Evolutionary conservation across 164 flowering plant species (phyloP), one percentile per base, ranked within the genome.

Genomic region (Buxus sempervirens): DNA sequence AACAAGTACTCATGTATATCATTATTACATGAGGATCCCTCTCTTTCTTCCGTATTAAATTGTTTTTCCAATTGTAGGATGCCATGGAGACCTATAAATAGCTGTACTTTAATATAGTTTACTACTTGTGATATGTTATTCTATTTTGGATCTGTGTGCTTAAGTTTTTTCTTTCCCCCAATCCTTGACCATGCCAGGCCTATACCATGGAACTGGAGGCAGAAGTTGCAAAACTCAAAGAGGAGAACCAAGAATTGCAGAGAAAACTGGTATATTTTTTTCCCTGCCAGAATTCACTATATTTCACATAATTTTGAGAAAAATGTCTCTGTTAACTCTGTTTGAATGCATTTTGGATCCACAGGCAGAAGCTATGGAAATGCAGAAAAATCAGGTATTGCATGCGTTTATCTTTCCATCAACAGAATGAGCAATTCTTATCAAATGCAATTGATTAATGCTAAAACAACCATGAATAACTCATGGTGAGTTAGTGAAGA

Each of bases 141-240:
- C 38, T 26, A 8, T 10, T 58, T 58, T 15, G 12, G 38, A 13
- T 25, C 2, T 9, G 27, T 58, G 36, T 58, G 20, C 20, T 58
- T 58, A 58, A 2, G 21, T 10, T 5, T 27, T 20, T 59, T 65
- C 0, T 4, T 36, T 63, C 32, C 38, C 55, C 49, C 66, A 8
- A 27, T 49, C 58, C 77, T 64, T 24, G 27, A 10, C 65, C 70
- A 63, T 80, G 36, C 20, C 65, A 94, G 98, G 98, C 98, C 23
- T 90, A 95, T 74, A 95, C 98, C 0, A 82, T 84, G 89, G 98
- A 95, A 70, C 65, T 95, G 82, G 98, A 95, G 80, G 87, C 87
- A 60, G 98, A 95, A 81, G 86, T 92, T 67, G 86, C 88, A 51
- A 90, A 92, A 76, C 80, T 92, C 57, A 95, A 90, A 76, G 97